phyloP scores from a whole-genome alignment of 441 rosid genomes.

The Macaranga tanarius region DNA sequence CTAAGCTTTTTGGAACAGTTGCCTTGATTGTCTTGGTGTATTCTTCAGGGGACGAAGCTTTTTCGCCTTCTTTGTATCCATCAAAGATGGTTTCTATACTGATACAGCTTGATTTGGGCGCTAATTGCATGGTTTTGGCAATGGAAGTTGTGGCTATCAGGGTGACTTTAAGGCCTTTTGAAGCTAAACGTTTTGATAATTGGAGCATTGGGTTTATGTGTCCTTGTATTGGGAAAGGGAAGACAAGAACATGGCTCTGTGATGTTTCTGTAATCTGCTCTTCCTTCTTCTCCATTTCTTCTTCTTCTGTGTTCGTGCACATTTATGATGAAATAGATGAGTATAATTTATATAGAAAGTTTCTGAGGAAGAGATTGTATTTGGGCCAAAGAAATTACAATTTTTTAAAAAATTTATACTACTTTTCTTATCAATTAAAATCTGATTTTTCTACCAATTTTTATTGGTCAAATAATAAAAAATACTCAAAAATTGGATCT shows the following conservation, averaged over 20 bases:
- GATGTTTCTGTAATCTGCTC: not conserved
- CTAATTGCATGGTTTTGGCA: constrained; percentile 19
- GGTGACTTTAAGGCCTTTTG: constrained; percentile 50
- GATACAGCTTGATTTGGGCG: constrained; percentile 27
- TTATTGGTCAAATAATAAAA: too few relatives aligned
- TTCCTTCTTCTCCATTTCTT: constrained; percentile 8
- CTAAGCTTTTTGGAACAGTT: constrained; percentile 30
- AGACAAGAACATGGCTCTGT: constrained; percentile 36
- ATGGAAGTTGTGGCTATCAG: constrained; percentile 38
- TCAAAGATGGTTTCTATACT: constrained; percentile 31
- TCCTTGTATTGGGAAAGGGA: constrained; percentile 53
- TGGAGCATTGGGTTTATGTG: constrained; percentile 70
- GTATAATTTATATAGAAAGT: not conserved
- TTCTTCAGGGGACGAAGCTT: constrained; percentile 18
- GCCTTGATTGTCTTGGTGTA: constrained; percentile 22
- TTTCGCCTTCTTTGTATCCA: constrained; percentile 27
- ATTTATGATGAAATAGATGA: not conserved
- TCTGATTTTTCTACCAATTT: too few relatives aligned
- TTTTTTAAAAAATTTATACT: too few relatives aligned
- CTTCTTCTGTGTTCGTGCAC: too few relatives aligned
- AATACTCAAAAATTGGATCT: too few relatives aligned
- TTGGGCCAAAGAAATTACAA: too few relatives aligned
- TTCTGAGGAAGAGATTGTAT: not conserved
- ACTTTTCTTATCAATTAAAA: too few relatives aligned
- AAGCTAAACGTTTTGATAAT: constrained; percentile 52